Percentiles rank a stretch among this genome's conserved stretches.
phyloP scores from a whole-genome alignment of 176 grass and related monocot species.

The Elaeis guineensis region DNA sequence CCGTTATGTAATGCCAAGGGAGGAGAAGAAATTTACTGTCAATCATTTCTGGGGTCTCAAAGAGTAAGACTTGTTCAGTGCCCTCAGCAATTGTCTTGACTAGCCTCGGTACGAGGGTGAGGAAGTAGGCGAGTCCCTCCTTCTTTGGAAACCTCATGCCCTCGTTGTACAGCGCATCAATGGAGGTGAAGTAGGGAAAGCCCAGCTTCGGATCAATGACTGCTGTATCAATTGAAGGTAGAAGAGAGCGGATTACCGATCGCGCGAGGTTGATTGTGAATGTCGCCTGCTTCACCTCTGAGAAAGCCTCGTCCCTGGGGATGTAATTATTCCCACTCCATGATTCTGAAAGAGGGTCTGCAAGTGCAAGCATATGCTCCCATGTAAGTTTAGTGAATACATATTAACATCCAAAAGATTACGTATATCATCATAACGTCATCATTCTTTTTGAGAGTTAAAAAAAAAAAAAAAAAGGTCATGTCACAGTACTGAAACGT shows the following conservation, averaged over 20 bases:
- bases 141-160: conserved; percentile 42
- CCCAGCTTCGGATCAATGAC: conserved; percentile 20
- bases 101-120: conserved; percentile 36
- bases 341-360: conserved; percentile 47
- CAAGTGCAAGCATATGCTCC: too few species aligned
- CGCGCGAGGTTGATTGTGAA: conserved; percentile 54
- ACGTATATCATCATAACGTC: too few species aligned
- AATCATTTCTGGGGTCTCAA: conserved; percentile 66
- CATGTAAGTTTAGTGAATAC: too few species aligned
- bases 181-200: conserved; percentile 79
- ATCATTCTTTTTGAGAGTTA: too few species aligned
- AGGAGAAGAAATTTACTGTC: conserved; percentile 28
- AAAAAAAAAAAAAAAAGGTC: too few species aligned
- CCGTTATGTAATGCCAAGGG: neutral
- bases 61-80: conserved; percentile 59
- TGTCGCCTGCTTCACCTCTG: conserved; percentile 51
- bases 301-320: conserved; percentile 72
- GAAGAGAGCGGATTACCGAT: conserved; percentile 39
- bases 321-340: conserved; percentile 34
- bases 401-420: too few species aligned
- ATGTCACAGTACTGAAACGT: too few species aligned
- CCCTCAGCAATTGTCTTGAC: conserved; percentile 39
- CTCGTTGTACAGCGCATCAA: conserved; percentile 55
- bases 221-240: conserved; percentile 38
- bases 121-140: conserved; percentile 10